phyloP scores from a whole-genome alignment of 202 grass and related monocot species.

The Elaeis oleifera region DNA sequence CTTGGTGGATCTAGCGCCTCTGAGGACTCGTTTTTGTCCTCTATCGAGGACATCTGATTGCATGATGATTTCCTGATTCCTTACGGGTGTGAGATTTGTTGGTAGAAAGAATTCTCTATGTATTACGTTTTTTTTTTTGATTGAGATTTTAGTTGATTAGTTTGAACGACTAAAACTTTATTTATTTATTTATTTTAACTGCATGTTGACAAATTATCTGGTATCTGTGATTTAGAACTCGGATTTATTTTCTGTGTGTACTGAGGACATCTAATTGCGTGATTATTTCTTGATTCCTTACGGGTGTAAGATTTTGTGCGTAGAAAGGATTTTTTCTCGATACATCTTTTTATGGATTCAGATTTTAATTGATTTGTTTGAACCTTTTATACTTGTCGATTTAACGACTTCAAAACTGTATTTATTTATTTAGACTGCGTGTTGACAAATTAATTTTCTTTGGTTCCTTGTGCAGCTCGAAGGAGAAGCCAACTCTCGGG shows the following conservation, averaged over 20 bases:
- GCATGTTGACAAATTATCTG: not conserved
- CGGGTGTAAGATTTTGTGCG: too few species aligned
- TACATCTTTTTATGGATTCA: too few species aligned
- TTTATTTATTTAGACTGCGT: not conserved
- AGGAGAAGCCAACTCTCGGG: constrained; percentile 24
- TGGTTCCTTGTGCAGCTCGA: constrained; percentile 17
- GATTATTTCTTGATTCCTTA: not conserved
- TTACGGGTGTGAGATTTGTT: not conserved
- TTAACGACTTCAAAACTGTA: not conserved
- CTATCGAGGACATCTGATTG: not conserved
- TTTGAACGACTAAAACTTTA: not conserved
- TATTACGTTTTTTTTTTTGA: too few species aligned
- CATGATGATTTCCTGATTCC: not conserved
- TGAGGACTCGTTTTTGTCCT: not conserved
- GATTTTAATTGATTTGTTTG: too few species aligned
- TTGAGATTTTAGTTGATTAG: too few species aligned
- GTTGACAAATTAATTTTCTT: constrained; percentile 1
- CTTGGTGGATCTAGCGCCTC: not conserved
- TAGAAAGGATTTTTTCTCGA: too few species aligned
- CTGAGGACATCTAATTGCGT: not conserved
- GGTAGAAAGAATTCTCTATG: too few species aligned
- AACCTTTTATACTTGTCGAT: not conserved
- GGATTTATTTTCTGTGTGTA: not conserved
- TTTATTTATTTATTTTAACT: not conserved
- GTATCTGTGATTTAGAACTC: too few species aligned